phyloP scores from a whole-genome alignment of 139 green algal species.

The Mesotaenium endlicherianum region DNA sequence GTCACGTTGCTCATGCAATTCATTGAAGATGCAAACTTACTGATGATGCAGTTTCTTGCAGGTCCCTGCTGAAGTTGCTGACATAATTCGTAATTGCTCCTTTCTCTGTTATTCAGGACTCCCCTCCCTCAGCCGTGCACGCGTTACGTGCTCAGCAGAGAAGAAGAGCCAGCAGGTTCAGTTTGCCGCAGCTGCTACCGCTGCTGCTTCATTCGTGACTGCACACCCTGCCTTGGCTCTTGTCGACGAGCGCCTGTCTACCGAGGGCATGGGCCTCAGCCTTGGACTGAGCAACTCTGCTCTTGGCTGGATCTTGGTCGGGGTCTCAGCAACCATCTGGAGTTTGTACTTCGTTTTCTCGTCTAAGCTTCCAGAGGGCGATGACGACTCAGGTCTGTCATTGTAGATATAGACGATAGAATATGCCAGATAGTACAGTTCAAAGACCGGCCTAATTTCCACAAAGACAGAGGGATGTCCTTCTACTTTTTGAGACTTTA shows the following conservation, averaged over 20 bases:
- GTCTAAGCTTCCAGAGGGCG: constrained; percentile 10
- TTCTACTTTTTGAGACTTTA: too few species aligned
- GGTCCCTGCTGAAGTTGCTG: neutral
- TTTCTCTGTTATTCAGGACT: constrained; percentile 1
- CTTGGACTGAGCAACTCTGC: constrained; percentile 43
- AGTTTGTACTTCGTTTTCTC: constrained; percentile 31
- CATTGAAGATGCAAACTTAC: neutral
- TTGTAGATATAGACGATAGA: too few species aligned
- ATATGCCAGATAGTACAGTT: too few species aligned
- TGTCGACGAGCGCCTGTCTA: constrained; percentile 43
- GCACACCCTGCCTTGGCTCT: constrained; percentile 34
- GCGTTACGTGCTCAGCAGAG: constrained; percentile 20
- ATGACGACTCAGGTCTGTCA: constrained; percentile 47
- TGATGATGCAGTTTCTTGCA: neutral
- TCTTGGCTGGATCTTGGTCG: constrained; percentile 47
- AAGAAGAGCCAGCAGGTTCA: neutral
- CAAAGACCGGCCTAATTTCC: too few species aligned
- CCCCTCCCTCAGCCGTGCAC: neutral
- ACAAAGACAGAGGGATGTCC: too few species aligned
- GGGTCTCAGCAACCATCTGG: constrained; percentile 46
- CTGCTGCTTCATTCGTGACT: neutral
- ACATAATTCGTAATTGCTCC: neutral
- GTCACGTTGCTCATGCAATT: neutral
- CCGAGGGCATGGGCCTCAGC: constrained; percentile 32
- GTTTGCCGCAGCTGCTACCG: constrained; percentile 16